Evolutionary conservation across 352 stramenopile genomes (phyloP), one percentile per base, ranked within the genome.

Genomic region (Phytophthora idaei): DNA sequence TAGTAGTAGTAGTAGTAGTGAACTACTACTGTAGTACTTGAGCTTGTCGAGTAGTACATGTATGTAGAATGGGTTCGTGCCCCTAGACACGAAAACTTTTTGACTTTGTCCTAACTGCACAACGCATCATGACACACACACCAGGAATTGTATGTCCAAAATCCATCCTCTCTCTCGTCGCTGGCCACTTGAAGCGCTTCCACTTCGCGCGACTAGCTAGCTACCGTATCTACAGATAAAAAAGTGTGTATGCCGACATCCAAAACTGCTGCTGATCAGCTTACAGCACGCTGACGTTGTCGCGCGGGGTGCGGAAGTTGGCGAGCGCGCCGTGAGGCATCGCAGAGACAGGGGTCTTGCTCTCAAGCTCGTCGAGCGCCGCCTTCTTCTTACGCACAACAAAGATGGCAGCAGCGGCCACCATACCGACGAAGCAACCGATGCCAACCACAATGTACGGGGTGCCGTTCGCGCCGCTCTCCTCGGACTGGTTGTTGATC

Each of bases 331-430:
- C 60, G 12, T 67, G 53, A 4, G 69, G 66, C 28, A 59, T 81
- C 25, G 64, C 69, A 1, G 69, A 71, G 6, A 52, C 65, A 12
- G 83, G 81, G 1, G 74, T 87, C 76, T 92, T 90, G 42, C 62
- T 69, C 50, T 92, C 81, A 17, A 89, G 58, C 27, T 76, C 78
- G 29, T 92, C 83, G 7, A 92, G 61, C 39, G 63, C 27, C 36
- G 73, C 53, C 76, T 92, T 89, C 75, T 92, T 92, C 78, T 85
- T 81, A 57, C 83, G 83, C 37, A 90, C 57, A 0, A 80, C 81
- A 10, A 92, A 69, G 64, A 92, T 89, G 28, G 73, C 81, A 0
- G 64, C 74, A 5, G 51, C 83, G 8, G 83, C 83, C 14, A 90
- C 74, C 27, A 82, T 69, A 39, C 69, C 79, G 0, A 78, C 79